Conservation (phyloP, 2,329 filamentous ascomycete genomes). For the Colletotrichum filicis region DNA sequence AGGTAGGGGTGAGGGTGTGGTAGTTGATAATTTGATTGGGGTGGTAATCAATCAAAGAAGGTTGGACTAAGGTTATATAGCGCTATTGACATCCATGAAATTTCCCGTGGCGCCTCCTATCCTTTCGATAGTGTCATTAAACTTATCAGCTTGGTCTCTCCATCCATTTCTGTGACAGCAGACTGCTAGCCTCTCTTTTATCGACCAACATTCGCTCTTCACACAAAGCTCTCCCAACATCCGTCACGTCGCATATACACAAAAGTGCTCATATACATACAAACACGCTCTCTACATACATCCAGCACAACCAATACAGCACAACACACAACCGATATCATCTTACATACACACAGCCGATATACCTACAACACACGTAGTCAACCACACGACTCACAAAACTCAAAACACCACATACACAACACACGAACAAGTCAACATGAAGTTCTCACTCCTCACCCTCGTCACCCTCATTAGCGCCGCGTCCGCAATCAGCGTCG, state of each 20-base stretch:
- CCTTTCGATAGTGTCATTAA: not conserved
- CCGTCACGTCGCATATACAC: not conserved
- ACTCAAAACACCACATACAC: not conserved
- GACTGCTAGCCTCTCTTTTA: not conserved
- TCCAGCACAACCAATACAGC: too few species aligned
- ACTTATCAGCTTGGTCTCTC: not conserved
- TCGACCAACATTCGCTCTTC: not conserved
- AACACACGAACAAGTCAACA: not conserved
- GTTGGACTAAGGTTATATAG: not conserved
- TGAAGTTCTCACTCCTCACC: constrained; percentile 23
- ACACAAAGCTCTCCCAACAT: not conserved
- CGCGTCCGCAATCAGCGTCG: constrained; percentile 25
- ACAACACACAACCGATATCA: too few species aligned
- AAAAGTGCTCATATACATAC: not conserved
- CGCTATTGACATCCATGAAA: not conserved
- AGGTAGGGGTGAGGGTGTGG: not conserved
- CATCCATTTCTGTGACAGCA: not conserved
- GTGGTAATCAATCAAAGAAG: not conserved
- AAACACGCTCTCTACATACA: not conserved
- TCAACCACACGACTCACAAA: not conserved
- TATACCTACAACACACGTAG: too few species aligned
- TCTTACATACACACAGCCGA: not conserved
- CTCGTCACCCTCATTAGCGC: constrained; percentile 9
- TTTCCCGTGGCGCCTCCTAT: not conserved
- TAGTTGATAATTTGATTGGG: not conserved